Conservation (phyloP, 495 filamentous ascomycete genomes). For the Penicillium longicatenatum region DNA sequence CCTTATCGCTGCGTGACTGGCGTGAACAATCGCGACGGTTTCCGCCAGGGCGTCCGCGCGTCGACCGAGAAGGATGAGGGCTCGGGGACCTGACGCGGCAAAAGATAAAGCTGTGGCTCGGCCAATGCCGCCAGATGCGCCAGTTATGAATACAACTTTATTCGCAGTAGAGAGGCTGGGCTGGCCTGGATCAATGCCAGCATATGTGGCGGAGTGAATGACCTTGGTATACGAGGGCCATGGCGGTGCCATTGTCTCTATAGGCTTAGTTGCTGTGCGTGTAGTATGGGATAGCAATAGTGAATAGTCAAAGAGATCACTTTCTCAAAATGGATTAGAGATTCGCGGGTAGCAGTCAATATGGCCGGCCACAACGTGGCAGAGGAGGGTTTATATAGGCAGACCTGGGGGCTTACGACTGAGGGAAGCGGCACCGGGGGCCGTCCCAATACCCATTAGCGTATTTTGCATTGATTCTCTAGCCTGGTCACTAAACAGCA, state of each 20-base stretch:
- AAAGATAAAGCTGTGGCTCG: constrained; percentile 49
- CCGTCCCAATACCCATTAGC: too few species aligned
- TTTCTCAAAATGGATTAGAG: too few species aligned
- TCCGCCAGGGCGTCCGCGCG: background rate
- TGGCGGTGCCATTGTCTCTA: background rate
- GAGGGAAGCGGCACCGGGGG: too few species aligned
- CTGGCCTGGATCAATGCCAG: constrained; percentile 23
- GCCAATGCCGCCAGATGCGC: constrained; percentile 24
- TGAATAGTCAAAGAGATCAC: too few species aligned
- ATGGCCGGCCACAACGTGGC: too few species aligned
- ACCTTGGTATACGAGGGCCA: constrained; percentile 19
- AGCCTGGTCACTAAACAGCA: too few species aligned
- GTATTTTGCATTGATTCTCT: too few species aligned
- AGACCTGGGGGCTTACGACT: too few species aligned
- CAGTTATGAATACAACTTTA: constrained; percentile 25
- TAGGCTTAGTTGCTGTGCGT: too few species aligned
- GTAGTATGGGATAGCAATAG: too few species aligned
- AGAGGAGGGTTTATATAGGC: too few species aligned
- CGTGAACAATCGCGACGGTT: background rate
- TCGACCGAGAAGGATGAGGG: constrained; percentile 11
- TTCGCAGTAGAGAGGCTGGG: constrained; percentile 35
- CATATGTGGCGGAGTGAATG: constrained; percentile 22
- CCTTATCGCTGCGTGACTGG: background rate
- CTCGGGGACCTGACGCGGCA: constrained; percentile 19
- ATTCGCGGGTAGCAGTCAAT: too few species aligned